Conservation (phyloP, 768 basidiomycete species). For the Rhodotorula diobovata region DNA sequence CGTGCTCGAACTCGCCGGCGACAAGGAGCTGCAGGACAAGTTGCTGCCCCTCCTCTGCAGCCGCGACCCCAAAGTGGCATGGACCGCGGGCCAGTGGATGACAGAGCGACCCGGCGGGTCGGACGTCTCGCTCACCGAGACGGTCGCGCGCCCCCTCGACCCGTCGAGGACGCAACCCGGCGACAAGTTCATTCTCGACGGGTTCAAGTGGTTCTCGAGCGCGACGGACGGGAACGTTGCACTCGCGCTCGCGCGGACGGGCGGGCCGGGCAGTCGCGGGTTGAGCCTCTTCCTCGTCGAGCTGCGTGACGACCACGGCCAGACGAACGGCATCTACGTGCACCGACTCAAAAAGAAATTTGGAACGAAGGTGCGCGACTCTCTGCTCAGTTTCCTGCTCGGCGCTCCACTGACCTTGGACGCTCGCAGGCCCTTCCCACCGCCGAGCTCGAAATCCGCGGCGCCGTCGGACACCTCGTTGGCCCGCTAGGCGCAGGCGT, state of each 20-base stretch:
- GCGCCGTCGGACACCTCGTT: conserved; percentile 61
- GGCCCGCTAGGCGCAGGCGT: conserved; percentile 54
- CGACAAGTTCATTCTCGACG: conserved; percentile 22
- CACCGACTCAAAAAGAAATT: conserved; percentile 76
- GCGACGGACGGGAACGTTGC: conserved; percentile 71
- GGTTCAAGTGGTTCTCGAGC: conserved; percentile 40
- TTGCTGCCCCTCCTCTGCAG: conserved; percentile 58
- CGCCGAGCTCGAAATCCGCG: conserved; percentile 64
- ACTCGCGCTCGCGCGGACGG: conserved; percentile 69
- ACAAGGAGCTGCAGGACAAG: conserved; percentile 58
- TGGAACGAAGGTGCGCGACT: conserved; percentile 53
- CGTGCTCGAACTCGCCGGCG: conserved; percentile 66
- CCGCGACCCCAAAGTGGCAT: conserved; percentile 60
- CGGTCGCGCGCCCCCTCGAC: conserved; percentile 51
- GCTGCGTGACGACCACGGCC: conserved; percentile 45
- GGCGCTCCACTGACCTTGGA: not conserved
- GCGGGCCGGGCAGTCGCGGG: conserved; percentile 52
- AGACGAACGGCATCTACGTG: conserved; percentile 60
- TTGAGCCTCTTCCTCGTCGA: conserved; percentile 73
- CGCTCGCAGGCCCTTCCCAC: conserved; percentile 60
- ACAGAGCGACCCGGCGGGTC: conserved; percentile 46
- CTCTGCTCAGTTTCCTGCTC: too few species aligned
- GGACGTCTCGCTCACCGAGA: conserved; percentile 70
- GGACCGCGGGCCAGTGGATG: conserved; percentile 70
- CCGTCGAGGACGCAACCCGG: conserved; percentile 1